phyloP scores from a whole-genome alignment of 306 rosid species.

The Arachis hypogaea region DNA sequence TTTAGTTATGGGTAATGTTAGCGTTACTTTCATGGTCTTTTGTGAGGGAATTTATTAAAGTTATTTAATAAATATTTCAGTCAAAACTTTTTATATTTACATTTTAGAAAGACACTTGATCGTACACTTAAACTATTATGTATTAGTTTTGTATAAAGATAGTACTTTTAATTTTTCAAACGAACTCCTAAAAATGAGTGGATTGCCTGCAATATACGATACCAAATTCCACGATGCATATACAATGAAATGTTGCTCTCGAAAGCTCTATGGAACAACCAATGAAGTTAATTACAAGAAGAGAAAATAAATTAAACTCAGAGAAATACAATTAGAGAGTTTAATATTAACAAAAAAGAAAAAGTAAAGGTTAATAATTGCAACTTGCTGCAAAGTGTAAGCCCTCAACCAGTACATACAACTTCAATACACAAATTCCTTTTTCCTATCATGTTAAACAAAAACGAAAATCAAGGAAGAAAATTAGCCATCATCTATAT shows the following conservation, averaged over 20 bases:
- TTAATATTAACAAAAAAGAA: background rate
- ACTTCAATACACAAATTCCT: conserved; percentile 5
- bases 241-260: background rate
- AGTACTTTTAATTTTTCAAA: too few relatives aligned
- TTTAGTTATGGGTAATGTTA: too few relatives aligned
- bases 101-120: too few relatives aligned
- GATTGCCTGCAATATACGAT: background rate
- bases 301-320: background rate
- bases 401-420: background rate
- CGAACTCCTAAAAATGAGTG: too few relatives aligned
- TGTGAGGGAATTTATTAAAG: too few relatives aligned
- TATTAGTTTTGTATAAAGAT: too few relatives aligned
- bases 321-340: background rate
- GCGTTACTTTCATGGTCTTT: too few relatives aligned
- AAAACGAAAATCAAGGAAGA: background rate
- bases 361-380: background rate
- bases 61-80: too few relatives aligned
- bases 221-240: background rate
- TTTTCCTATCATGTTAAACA: background rate
- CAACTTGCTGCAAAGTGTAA: conserved; percentile 13
- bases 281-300: background rate
- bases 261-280: background rate
- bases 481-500: conserved; percentile 14
- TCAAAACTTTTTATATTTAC: too few relatives aligned
- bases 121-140: too few relatives aligned